Evolutionary conservation across 106 monocot genomes (phyloP).

Genomic region (Dendrobium nobile): DNA sequence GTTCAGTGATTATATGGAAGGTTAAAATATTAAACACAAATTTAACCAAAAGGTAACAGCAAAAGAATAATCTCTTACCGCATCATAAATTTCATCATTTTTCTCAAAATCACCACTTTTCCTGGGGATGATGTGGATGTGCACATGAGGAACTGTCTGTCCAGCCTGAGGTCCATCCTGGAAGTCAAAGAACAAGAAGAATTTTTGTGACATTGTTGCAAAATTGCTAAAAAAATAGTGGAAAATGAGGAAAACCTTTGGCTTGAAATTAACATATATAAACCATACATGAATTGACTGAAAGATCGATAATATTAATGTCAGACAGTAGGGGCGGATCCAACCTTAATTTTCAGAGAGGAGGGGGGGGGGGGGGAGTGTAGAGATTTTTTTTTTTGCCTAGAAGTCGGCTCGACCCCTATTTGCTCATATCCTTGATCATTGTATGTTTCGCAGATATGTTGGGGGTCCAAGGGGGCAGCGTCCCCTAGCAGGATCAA

Average conservation of each 20-base stretch:
- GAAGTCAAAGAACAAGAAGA: constrained; percentile 4
- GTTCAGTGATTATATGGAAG: not conserved
- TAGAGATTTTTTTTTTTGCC: too few species aligned
- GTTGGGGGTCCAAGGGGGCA: too few species aligned
- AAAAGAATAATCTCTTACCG: constrained; percentile 30
- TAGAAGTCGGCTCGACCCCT: too few species aligned
- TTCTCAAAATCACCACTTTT: constrained; percentile 82
- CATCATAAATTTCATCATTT: constrained; percentile 95
- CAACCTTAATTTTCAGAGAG: too few species aligned
- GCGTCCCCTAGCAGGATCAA: too few species aligned
- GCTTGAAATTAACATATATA: not conserved
- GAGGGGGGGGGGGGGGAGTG: too few species aligned
- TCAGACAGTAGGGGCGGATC: too few species aligned
- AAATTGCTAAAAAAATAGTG: not conserved
- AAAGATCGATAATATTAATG: too few species aligned
- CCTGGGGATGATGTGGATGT: constrained; percentile 87
- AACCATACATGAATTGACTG: too few species aligned
- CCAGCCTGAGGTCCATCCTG: constrained; percentile 96
- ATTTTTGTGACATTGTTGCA: not conserved
- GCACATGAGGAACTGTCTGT: constrained; percentile 92
- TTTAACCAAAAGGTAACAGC: not conserved
- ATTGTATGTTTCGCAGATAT: too few species aligned
- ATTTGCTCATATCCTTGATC: too few species aligned
- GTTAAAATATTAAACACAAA: not conserved
- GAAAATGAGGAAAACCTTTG: not conserved